phyloP scores from a whole-genome alignment of 2,329 filamentous ascomycete species.

The Aureobasidium sp. region DNA sequence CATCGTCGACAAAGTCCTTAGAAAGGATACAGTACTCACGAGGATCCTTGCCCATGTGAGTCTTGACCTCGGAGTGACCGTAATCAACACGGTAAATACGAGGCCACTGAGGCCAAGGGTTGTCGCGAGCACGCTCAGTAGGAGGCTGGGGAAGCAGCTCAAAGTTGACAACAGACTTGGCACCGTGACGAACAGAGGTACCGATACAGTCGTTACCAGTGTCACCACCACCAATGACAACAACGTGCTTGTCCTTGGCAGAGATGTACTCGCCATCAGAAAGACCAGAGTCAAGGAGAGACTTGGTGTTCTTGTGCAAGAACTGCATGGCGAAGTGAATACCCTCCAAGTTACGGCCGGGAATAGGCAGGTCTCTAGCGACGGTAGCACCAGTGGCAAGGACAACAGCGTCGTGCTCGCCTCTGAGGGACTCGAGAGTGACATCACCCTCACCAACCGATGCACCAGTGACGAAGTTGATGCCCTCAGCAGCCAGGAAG shows the following conservation, averaged over 20 bases:
- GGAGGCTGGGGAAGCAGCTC: conserved; percentile 91
- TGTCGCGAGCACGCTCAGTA: conserved; percentile 81
- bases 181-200: conserved; percentile 89
- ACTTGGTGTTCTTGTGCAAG: conserved; percentile 96
- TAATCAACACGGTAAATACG: conserved; percentile 98
- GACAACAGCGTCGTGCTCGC: conserved; percentile 73
- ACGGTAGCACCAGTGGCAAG: conserved; percentile 91
- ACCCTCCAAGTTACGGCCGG: conserved; percentile 78
- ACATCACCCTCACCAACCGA: conserved; percentile 67
- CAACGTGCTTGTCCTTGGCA: conserved; percentile 89
- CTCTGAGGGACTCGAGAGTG: conserved; percentile 64
- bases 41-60: conserved; percentile 91
- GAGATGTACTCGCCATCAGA: conserved; percentile 81
- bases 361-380: conserved; percentile 84
- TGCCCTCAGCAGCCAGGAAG: conserved; percentile 85
- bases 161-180: conserved; percentile 94
- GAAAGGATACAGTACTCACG: conserved; percentile 98
- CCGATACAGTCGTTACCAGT: conserved; percentile 98
- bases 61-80: conserved; percentile 89
- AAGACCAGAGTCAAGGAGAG: conserved; percentile 84
- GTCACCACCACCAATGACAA: conserved; percentile 96
- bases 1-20: conserved; percentile 90
- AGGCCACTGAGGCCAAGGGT: conserved; percentile 98
- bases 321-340: conserved; percentile 98
- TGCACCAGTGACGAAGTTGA: conserved; percentile 73